Conservation (phyloP, 139 green algal species). For the Eudorina sp. region DNA sequence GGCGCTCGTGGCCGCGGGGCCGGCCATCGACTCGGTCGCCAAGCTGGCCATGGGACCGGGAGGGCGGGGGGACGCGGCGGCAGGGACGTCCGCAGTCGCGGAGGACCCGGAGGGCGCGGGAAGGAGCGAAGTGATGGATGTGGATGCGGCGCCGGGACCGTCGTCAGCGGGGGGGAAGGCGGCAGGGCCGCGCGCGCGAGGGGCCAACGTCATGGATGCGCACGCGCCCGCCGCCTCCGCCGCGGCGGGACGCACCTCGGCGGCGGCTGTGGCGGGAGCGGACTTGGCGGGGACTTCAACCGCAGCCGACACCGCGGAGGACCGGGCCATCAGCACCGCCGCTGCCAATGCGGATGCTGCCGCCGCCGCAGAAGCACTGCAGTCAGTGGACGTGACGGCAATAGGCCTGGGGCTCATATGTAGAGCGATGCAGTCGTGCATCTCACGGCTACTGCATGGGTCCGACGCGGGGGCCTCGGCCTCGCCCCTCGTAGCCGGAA, state of each 20-base stretch:
- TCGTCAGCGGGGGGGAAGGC: neutral
- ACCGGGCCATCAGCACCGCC: neutral
- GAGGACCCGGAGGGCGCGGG: neutral
- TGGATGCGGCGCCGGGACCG: neutral
- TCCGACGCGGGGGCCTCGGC: neutral
- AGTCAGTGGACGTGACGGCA: slow-evolving; percentile 35
- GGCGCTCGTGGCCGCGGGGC: slow-evolving; percentile 31
- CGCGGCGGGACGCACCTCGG: neutral
- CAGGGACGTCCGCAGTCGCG: neutral
- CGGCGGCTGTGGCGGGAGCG: neutral
- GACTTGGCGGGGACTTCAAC: neutral
- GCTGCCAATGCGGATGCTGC: neutral
- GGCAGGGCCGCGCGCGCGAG: neutral
- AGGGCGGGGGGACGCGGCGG: neutral
- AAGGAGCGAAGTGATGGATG: neutral
- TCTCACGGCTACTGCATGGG: neutral
- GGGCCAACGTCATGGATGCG: neutral
- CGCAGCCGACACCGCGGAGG: neutral
- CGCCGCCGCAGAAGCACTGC: neutral
- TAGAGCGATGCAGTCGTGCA: neutral
- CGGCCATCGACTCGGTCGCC: neutral
- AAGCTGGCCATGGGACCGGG: neutral
- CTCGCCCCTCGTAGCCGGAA: too few relatives aligned
- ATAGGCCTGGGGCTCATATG: slow-evolving; percentile 12
- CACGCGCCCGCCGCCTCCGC: neutral